Evolutionary conservation across 768 basidiomycete genomes (phyloP).

Genomic region (Peribolospora kevripleyi): DNA sequence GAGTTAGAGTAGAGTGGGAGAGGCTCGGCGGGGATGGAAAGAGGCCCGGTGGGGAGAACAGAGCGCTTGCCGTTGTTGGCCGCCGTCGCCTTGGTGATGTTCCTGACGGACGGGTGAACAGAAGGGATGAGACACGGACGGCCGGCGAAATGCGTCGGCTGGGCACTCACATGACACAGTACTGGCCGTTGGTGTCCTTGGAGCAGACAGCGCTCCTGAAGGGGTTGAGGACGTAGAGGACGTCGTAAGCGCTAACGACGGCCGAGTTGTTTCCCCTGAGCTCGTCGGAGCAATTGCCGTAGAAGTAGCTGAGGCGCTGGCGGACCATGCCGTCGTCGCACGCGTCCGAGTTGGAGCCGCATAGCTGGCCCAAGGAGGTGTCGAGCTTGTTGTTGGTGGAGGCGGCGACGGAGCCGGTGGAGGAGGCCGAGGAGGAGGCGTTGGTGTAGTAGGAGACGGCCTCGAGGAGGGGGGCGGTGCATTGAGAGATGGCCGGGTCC

Average conservation of each 20-base stretch:
- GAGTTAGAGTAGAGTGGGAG: background rate
- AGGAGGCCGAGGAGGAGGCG: conserved; percentile 19
- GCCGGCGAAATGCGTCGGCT: conserved; percentile 17
- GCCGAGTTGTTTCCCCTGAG: conserved; percentile 26
- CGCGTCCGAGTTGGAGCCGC: conserved; percentile 24
- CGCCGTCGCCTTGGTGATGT: conserved; percentile 18
- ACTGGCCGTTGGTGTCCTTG: conserved; percentile 39
- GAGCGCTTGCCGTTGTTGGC: conserved; percentile 1
- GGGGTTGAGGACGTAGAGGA: conserved; percentile 46
- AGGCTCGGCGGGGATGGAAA: background rate
- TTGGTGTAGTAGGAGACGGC: conserved; percentile 32
- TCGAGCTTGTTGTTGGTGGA: conserved; percentile 13
- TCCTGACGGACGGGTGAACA: conserved; percentile 10
- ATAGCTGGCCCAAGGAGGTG: conserved; percentile 28
- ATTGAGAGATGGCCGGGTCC: conserved; percentile 28
- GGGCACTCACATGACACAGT: conserved; percentile 36
- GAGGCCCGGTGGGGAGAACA: background rate
- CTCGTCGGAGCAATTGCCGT: conserved; percentile 43
- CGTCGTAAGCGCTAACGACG: conserved; percentile 39
- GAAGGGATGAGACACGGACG: conserved; percentile 1
- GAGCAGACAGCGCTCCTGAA: conserved; percentile 44
- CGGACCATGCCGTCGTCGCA: conserved; percentile 31
- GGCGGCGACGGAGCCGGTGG: conserved; percentile 21
- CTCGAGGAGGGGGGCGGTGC: conserved; percentile 22
- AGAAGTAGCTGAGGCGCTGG: conserved; percentile 40